Percentiles rank a stretch among this genome's conserved stretches.
Conservation (phyloP, 306 rosid genomes). For the Pachyrhizus erosus region DNA sequence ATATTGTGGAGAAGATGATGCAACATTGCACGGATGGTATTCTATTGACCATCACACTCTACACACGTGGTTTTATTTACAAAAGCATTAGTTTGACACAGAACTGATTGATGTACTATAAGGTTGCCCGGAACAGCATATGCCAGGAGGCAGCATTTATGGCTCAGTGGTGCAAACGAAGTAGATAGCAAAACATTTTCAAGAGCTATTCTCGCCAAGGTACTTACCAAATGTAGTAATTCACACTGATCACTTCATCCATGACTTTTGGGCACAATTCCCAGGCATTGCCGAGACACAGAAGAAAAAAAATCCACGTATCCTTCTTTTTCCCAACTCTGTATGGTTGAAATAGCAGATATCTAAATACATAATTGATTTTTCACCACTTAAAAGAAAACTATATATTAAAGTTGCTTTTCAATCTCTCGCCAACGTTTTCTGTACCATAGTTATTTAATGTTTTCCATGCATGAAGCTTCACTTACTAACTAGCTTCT, state of each 20-base stretch:
- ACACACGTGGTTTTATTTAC: not conserved
- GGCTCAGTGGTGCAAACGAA: slow-evolving; percentile 73
- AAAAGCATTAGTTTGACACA: not conserved
- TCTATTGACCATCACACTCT: no score
- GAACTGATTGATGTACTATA: not conserved
- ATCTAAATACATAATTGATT: not conserved
- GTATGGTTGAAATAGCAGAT: not conserved
- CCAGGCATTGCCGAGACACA: not conserved
- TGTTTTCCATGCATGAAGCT: not conserved
- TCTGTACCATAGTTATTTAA: not conserved
- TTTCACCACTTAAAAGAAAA: not conserved
- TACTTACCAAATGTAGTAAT: not conserved
- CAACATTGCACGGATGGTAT: not conserved
- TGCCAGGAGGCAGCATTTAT: slow-evolving; percentile 61
- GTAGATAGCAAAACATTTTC: slow-evolving; percentile 67
- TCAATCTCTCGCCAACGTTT: not conserved
- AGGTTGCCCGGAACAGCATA: slow-evolving; percentile 80
- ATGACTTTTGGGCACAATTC: not conserved
- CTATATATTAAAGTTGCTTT: not conserved
- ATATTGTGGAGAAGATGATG: not conserved
- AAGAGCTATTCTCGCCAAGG: slow-evolving; percentile 83
- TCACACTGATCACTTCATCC: not conserved
- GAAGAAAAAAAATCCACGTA: not conserved
- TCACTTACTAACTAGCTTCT: slow-evolving; percentile 19
- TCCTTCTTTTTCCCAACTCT: not conserved